phyloP scores from a whole-genome alignment of 2,329 filamentous ascomycete species.

The Claviceps sp. region DNA sequence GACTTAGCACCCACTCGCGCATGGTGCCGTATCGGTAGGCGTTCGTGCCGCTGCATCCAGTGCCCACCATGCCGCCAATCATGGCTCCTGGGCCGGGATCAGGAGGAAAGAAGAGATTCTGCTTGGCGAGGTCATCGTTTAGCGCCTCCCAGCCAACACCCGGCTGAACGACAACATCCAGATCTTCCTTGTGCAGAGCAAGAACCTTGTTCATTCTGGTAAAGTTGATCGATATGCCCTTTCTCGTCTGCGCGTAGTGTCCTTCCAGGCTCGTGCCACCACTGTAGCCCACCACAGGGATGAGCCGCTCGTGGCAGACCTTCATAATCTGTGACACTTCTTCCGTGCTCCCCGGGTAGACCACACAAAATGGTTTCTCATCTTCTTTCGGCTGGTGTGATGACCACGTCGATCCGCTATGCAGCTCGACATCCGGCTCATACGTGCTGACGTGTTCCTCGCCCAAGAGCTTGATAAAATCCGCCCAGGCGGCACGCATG shows the following conservation, averaged over 20 bases:
- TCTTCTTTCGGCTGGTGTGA: constrained; percentile 36
- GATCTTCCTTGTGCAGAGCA: constrained; percentile 60
- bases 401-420: constrained; percentile 51
- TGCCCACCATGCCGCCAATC: constrained; percentile 82
- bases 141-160: constrained; percentile 78
- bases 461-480: constrained; percentile 51
- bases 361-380: constrained; percentile 51
- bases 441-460: constrained; percentile 51
- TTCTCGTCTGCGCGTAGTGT: constrained; percentile 70
- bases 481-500: constrained; percentile 56
- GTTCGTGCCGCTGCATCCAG: constrained; percentile 66
- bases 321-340: constrained; percentile 83
- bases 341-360: constrained; percentile 65
- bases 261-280: constrained; percentile 85
- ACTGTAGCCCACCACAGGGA: constrained; percentile 77
- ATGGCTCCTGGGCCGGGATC: constrained; percentile 83
- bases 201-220: constrained; percentile 72
- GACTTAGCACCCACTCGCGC: constrained; percentile 79
- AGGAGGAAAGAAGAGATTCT: constrained; percentile 81
- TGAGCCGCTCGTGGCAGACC: constrained; percentile 64
- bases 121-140: constrained; percentile 60
- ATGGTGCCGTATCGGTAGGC: constrained; percentile 89
- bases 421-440: constrained; percentile 38
- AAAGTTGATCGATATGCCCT: constrained; percentile 80
- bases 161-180: constrained; percentile 65